Conservation (phyloP, 2,329 filamentous ascomycete genomes). For the Colletotrichum tabaci region DNA sequence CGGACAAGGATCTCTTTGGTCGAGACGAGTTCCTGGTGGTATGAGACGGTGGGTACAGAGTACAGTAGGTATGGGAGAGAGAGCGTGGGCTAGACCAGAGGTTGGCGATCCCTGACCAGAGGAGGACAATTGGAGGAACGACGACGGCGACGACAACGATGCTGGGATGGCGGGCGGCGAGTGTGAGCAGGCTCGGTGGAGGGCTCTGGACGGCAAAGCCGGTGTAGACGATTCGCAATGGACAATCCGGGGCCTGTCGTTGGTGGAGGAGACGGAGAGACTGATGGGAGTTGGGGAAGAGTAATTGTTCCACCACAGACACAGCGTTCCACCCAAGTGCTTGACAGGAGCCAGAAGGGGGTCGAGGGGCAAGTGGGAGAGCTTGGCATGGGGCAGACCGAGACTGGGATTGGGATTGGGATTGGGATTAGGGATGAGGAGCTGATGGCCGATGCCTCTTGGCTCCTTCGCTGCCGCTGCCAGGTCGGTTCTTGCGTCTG, state of each 20-base stretch:
- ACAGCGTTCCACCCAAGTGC: conserved; percentile 38
- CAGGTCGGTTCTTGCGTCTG: not conserved
- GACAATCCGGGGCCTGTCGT: conserved; percentile 39
- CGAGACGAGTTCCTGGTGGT: conserved; percentile 1
- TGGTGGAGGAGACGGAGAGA: conserved; percentile 44
- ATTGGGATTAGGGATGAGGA: conserved; percentile 1
- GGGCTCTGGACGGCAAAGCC: conserved; percentile 33
- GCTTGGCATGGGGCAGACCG: conserved; percentile 41
- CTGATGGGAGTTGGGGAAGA: conserved; percentile 40
- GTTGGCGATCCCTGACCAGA: conserved; percentile 32
- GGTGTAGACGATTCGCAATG: conserved; percentile 24
- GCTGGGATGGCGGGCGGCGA: conserved; percentile 23
- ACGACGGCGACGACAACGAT: conserved; percentile 9
- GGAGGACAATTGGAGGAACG: conserved; percentile 34
- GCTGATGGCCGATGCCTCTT: conserved; percentile 5
- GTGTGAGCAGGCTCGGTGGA: conserved; percentile 28
- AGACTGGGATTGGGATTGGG: conserved; percentile 18
- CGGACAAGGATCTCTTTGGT: not conserved
- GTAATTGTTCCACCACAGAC: conserved; percentile 45
- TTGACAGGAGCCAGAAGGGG: conserved; percentile 38
- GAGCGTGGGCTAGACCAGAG: conserved; percentile 28
- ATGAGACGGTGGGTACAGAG: not conserved
- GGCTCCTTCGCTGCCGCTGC: conserved; percentile 1
- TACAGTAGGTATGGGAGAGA: not conserved
- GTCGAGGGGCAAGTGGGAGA: conserved; percentile 32